A percentile compares a stretch with the other conserved stretches of the same genome.
Evolutionary conservation across 345 rosid genomes (phyloP).

Genomic region (Erysimum cheiranthoides): DNA sequence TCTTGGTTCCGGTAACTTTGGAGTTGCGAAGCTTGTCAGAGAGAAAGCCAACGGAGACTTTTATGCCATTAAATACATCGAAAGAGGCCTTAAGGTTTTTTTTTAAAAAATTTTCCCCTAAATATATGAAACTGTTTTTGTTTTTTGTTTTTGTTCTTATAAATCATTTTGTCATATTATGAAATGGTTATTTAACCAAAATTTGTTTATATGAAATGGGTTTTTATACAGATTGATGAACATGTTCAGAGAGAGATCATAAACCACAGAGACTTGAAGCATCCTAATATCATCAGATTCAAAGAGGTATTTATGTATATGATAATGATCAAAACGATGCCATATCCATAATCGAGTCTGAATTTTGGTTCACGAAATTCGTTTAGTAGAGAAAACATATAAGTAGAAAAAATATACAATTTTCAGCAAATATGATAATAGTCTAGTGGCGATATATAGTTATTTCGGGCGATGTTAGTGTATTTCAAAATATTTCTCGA

Average conservation of each 20-base stretch:
- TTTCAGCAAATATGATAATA: neutral
- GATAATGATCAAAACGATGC: neutral
- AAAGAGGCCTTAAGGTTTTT: constrained; percentile 78
- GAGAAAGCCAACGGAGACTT: constrained; percentile 66
- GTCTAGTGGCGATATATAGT: neutral
- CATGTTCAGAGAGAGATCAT: constrained; percentile 96
- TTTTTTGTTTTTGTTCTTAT: neutral
- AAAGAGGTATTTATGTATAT: constrained; percentile 60
- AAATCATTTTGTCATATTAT: neutral
- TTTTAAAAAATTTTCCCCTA: neutral
- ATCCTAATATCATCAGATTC: constrained; percentile 84
- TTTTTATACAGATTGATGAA: constrained; percentile 75
- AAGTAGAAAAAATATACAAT: neutral
- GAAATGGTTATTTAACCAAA: neutral
- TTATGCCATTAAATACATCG: constrained; percentile 81
- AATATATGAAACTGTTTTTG: neutral
- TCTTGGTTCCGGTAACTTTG: constrained; percentile 92
- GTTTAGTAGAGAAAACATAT: neutral
- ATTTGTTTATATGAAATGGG: neutral
- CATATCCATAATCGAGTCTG: neutral
- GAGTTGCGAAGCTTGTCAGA: constrained; percentile 82
- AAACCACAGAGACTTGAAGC: constrained; percentile 89
- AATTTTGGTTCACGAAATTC: neutral
- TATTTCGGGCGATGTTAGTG: too few relatives aligned
- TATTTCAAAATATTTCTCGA: neutral